A percentile compares a stretch with the other conserved stretches of the same genome.
These are phyloP conservation scores for Zygotorulaspora chibaensis DNA, from an alignment of 805 yeast species.

Conservation along the genomic window DNA sequence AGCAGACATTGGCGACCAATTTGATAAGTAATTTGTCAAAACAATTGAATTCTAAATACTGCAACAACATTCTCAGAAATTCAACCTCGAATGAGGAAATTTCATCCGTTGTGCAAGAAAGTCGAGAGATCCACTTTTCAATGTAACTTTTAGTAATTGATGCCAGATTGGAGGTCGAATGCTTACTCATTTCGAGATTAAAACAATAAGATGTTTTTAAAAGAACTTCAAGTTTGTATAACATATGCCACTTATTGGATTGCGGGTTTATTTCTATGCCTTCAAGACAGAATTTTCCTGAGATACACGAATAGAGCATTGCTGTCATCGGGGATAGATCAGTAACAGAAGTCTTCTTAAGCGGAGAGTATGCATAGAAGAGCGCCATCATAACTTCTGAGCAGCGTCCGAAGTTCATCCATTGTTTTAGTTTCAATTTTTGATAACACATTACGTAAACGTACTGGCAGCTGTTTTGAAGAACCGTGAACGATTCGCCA, in stretches of 20 bases:
- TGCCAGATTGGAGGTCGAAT: constrained; percentile 30
- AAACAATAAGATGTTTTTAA: constrained; percentile 35
- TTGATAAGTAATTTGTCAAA: constrained; percentile 22
- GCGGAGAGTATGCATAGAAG: constrained; percentile 12
- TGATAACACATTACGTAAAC: constrained; percentile 12
- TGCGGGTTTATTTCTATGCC: constrained; percentile 8
- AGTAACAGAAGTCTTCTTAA: constrained; percentile 3
- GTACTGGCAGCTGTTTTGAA: constrained; percentile 18
- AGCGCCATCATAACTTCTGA: constrained; percentile 31
- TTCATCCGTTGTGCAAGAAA: background rate
- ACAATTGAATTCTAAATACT: constrained; percentile 26
- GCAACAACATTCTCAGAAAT: constrained; percentile 21
- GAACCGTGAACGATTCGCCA: constrained; percentile 5
- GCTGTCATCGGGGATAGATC: constrained; percentile 24
- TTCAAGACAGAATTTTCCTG: constrained; percentile 6
- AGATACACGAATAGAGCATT: constrained; percentile 20
- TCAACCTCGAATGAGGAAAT: constrained; percentile 24
- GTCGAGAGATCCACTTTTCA: constrained; percentile 29
- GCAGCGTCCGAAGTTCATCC: constrained; percentile 10
- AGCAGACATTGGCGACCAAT: constrained; percentile 6
- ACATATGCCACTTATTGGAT: constrained; percentile 19
- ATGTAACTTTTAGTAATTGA: constrained; percentile 33
- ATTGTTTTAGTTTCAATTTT: constrained; percentile 12
- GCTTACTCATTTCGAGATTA: constrained; percentile 33
- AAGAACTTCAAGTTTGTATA: constrained; percentile 29